A percentile compares a stretch with the other conserved stretches of the same genome.
phyloP scores from a whole-genome alignment of 169 alveolate species.

The Neospora caninum region DNA sequence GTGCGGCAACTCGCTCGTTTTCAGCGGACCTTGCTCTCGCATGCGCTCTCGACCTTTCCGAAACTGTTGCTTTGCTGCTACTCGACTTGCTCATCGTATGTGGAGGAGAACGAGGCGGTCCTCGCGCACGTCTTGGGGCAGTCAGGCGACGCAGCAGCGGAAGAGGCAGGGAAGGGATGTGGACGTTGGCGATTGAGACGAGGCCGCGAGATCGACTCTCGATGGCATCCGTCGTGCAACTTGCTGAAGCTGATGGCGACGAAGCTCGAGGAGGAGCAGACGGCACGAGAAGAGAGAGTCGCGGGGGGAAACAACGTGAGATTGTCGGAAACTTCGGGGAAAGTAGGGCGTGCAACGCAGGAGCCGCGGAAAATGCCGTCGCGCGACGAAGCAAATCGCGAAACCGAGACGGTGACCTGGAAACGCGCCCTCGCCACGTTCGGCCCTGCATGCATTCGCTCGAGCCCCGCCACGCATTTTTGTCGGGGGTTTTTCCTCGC shows the following conservation, averaged over 20 bases:
- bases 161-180: background rate
- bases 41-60: conserved; percentile 71
- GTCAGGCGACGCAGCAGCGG: background rate
- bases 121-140: conserved; percentile 52
- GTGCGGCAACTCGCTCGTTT: conserved; percentile 69
- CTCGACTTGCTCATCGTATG: conserved; percentile 77
- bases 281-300: background rate
- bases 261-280: conserved; percentile 40
- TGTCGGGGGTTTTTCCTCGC: conserved; percentile 78
- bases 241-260: conserved; percentile 23
- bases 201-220: conserved; percentile 6
- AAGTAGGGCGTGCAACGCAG: background rate
- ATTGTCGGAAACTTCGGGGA: background rate
- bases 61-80: conserved; percentile 69
- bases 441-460: conserved; percentile 54
- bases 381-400: background rate
- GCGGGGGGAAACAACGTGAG: background rate
- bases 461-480: conserved; percentile 66
- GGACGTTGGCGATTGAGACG: background rate
- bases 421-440: conserved; percentile 18
- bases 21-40: conserved; percentile 72
- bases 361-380: background rate
- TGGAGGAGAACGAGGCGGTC: conserved; percentile 77
- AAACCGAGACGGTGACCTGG: background rate
- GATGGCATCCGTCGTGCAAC: conserved; percentile 52